Percentiles rank a stretch among this genome's conserved stretches.
Conservation (phyloP, 192 early-diverging fungal genomes). For the Linnemannia zychae region DNA sequence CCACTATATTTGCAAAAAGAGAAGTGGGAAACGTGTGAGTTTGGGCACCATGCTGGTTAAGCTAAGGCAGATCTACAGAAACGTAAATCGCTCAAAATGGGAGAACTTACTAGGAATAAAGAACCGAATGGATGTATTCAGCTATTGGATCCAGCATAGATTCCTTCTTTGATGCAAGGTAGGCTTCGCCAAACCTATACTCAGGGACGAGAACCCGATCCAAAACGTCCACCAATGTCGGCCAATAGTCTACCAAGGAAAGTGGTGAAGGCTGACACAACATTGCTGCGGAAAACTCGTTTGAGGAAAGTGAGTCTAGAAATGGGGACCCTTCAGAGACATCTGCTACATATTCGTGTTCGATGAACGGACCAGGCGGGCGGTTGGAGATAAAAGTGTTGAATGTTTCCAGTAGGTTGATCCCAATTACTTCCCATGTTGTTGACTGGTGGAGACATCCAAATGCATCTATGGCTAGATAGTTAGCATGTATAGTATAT, state of each 20-base stretch:
- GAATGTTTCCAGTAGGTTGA: not conserved
- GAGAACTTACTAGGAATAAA: slow-evolving; percentile 20
- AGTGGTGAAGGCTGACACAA: not conserved
- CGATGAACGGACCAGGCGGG: not conserved
- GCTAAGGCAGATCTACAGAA: no score
- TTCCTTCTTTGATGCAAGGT: not conserved
- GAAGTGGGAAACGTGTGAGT: not conserved
- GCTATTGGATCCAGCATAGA: slow-evolving; percentile 6
- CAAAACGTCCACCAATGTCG: not conserved
- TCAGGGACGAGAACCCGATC: not conserved
- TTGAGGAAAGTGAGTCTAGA: not conserved
- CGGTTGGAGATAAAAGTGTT: not conserved
- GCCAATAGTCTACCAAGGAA: not conserved
- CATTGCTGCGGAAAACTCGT: not conserved
- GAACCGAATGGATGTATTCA: not conserved
- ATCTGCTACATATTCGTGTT: not conserved
- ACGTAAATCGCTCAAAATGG: no score
- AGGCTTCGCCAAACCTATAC: not conserved
- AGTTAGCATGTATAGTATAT: no score
- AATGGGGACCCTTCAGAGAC: not conserved
- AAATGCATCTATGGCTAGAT: not conserved
- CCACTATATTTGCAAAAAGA: not conserved
- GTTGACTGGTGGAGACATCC: not conserved
- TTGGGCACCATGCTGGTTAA: no score
- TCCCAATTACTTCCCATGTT: not conserved